Evolutionary conservation across 495 filamentous ascomycete species (phyloP), one percentile per base, ranked within the genome.

Genomic region (Bacidia gigantensis): DNA sequence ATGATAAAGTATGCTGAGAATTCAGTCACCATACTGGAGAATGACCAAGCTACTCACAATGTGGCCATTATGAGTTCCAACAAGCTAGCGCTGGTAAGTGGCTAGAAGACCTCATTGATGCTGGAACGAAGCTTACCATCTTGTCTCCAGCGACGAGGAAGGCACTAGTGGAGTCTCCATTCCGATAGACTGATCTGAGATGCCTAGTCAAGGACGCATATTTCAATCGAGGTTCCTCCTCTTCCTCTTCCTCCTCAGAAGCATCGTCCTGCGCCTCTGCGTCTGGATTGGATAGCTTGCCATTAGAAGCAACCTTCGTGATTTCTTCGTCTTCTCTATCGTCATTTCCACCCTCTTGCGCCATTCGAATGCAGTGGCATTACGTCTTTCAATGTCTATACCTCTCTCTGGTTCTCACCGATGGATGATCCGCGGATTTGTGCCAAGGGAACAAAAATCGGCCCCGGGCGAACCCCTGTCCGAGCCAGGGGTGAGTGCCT

Each of bases 11-110:
- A 73, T 97, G 85, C 89, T 94, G 56, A 46, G 50, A 44, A 22
- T 22, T 17, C 20, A 17, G 20, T 9, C 20, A 44, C 14, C 9
- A n/a, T 44, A 5, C 17, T n/a, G 9, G 20, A 44, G 14, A n/a
- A 22, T 7, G 5, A 5, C 41, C 7, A 22, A 44, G 12, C 10
- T 39, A 44, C 85, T 77, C 73, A 94, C 89, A 59, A 97, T 87
- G 60, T 92, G 95, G 57, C 92, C 92, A 68, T 95, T 96, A 66
- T 98, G 92, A 2, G 93, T 95, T 57, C 92, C 92, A 56, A 93
- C 71, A 51, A 97, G 83, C 87, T 93, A 67, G 25, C 58, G 59
- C 12, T 3, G 49, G 48, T 66, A 46, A 64, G 56, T 50, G 26
- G 49, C n/a, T 38, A 2, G 3, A 14, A 11, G 14, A 3, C 14